These are phyloP conservation scores for Fusarium solani-melongenae DNA, from an alignment of 2,329 filamentous ascomycete species.

Conservation along the genomic window DNA sequence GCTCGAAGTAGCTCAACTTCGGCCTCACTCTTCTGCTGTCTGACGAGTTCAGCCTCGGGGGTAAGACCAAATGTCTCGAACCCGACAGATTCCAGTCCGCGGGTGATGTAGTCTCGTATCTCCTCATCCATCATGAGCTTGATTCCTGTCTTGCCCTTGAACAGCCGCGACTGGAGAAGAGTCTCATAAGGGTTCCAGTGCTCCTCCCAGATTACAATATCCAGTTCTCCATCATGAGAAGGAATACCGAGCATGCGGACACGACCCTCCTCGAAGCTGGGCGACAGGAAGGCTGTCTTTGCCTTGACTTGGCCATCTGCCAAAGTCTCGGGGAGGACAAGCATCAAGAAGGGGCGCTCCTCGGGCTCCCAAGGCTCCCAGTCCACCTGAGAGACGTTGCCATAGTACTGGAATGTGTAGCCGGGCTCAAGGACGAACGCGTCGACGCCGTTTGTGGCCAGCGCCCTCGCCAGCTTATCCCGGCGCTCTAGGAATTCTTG, in stretches of 20 bases:
- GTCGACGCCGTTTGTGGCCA: slow-evolving; percentile 62
- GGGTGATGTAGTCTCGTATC: slow-evolving; percentile 71
- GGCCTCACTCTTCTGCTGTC: slow-evolving; percentile 66
- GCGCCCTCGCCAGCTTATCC: slow-evolving; percentile 65
- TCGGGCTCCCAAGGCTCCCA: slow-evolving; percentile 76
- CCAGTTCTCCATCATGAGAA: slow-evolving; percentile 58
- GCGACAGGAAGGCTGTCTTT: slow-evolving; percentile 68
- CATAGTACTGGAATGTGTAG: slow-evolving; percentile 74
- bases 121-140: slow-evolving; percentile 74
- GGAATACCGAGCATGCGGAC: slow-evolving; percentile 70
- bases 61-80: slow-evolving; percentile 67
- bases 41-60: slow-evolving; percentile 66
- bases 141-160: slow-evolving; percentile 40
- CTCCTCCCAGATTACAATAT: slow-evolving; percentile 71
- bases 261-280: slow-evolving; percentile 70
- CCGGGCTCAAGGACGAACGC: slow-evolving; percentile 73
- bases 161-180: slow-evolving; percentile 58
- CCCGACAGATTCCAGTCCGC: slow-evolving; percentile 63
- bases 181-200: slow-evolving; percentile 73
- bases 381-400: slow-evolving; percentile 68
- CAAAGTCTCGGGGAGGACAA: slow-evolving; percentile 61
- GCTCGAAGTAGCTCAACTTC: slow-evolving; percentile 69
- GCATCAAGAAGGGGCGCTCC: slow-evolving; percentile 71
- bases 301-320: slow-evolving; percentile 57
- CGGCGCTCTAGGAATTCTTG: slow-evolving; percentile 66